Evolutionary conservation across 805 yeast genomes (phyloP).

Genomic region (Ogataea glucozyma): DNA sequence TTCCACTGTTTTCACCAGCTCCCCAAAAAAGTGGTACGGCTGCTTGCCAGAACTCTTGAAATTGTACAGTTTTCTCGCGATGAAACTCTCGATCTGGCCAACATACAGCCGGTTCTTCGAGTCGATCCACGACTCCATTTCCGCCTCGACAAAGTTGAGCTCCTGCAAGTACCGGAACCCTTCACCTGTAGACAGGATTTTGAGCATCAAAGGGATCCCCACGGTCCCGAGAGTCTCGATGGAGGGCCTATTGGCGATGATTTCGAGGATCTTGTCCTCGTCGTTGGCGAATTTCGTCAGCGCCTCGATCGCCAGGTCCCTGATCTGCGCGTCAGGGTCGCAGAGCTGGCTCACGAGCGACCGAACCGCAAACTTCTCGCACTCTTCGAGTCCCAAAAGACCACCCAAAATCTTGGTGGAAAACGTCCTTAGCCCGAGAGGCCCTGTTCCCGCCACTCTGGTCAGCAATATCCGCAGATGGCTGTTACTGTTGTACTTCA

Average conservation of each 20-base stretch:
- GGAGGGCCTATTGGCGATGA: slow-evolving; percentile 58
- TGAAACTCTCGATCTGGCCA: slow-evolving; percentile 44
- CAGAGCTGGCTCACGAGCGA: slow-evolving; percentile 67
- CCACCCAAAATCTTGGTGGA: slow-evolving; percentile 57
- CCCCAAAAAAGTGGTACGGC: slow-evolving; percentile 78
- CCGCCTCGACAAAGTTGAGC: slow-evolving; percentile 59
- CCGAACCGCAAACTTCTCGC: slow-evolving; percentile 50
- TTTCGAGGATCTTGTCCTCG: slow-evolving; percentile 45
- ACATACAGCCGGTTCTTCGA: slow-evolving; percentile 49
- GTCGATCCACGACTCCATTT: slow-evolving; percentile 68
- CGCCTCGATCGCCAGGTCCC: slow-evolving; percentile 54
- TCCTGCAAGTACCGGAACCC: slow-evolving; percentile 71
- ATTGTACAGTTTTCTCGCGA: slow-evolving; percentile 29
- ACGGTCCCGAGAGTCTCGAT: slow-evolving; percentile 37
- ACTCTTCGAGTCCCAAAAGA: slow-evolving; percentile 36
- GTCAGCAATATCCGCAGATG: slow-evolving; percentile 68
- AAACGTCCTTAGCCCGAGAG: slow-evolving; percentile 49
- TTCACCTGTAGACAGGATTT: slow-evolving; percentile 59
- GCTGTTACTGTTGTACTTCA: slow-evolving; percentile 55
- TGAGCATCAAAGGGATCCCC: slow-evolving; percentile 53
- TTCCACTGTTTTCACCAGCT: slow-evolving; percentile 75
- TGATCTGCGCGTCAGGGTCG: slow-evolving; percentile 60
- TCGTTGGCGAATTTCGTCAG: slow-evolving; percentile 54
- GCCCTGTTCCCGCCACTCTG: slow-evolving; percentile 61
- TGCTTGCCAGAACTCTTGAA: slow-evolving; percentile 20